These are phyloP conservation scores for Hypoxylon sp. DNA, from an alignment of 2,329 filamentous ascomycete genomes.

Conservation along the genomic window DNA sequence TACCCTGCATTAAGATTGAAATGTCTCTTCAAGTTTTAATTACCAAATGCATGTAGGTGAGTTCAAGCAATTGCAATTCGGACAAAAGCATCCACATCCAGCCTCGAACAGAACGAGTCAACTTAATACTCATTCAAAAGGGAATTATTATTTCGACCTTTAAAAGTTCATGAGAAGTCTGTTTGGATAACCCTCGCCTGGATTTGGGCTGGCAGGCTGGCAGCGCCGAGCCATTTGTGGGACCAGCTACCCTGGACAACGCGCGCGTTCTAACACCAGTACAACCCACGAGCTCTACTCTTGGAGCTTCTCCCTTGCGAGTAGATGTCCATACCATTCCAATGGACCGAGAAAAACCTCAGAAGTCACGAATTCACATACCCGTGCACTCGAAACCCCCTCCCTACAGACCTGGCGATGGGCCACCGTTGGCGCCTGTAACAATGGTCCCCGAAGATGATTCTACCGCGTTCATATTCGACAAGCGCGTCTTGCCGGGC, in stretches of 20 bases:
- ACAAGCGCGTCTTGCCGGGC: slow-evolving; percentile 62
- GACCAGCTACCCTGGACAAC: slow-evolving; percentile 31
- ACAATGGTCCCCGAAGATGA: slow-evolving; percentile 63
- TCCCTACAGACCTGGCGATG: slow-evolving; percentile 60
- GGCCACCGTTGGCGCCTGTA: slow-evolving; percentile 62
- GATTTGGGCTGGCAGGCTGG: slow-evolving; percentile 13
- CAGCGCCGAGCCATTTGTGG: slow-evolving; percentile 11
- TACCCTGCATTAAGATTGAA: slow-evolving; percentile 2
- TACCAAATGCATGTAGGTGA: slow-evolving; percentile 8
- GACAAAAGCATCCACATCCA: background rate
- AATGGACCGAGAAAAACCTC: slow-evolving; percentile 37
- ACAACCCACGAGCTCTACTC: background rate
- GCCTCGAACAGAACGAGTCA: background rate
- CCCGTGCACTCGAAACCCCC: slow-evolving; percentile 50
- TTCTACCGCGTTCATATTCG: slow-evolving; percentile 68
- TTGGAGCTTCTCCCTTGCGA: slow-evolving; percentile 6
- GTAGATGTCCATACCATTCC: slow-evolving; percentile 7
- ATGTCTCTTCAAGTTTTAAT: background rate
- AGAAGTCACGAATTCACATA: slow-evolving; percentile 49
- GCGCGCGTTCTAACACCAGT: slow-evolving; percentile 12
- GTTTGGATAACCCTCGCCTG: background rate
- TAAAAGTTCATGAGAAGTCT: background rate
- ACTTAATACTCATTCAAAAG: background rate
- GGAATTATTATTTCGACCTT: background rate
- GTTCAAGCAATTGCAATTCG: background rate